Base-by-base conservation (phyloP, 2,329 filamentous ascomycete genomes). In the Talaromyces piceae region DNA sequence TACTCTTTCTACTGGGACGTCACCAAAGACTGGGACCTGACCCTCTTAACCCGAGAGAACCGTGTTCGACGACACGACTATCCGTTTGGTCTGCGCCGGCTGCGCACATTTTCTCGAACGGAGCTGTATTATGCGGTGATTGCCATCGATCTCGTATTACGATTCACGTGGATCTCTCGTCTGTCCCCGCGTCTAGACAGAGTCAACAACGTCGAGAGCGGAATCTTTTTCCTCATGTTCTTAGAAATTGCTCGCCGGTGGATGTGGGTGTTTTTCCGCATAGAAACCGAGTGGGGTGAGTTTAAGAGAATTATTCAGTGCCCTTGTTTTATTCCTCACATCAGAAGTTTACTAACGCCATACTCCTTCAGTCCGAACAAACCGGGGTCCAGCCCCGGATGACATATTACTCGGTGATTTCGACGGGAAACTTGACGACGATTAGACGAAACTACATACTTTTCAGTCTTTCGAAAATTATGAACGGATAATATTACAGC, bases 1-100 rank as follows among this genome's bases (percentile, higher is more conserved):
- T 98, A 95, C 72, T 90, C 87, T n/a, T 97, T 97, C 74, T 98
- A 93, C 76, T 98, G 93, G 93, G 93, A 98, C 63, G 83, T 97
- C 26, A 79, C 88, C 50, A 93, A 91, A 73, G 93, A 98, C 75
- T 98, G 93, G 93, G 93, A 97, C 64, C 77, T 98, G 56, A 88
- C 86, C 0, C 77, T 97, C 12, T 87, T 97, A 63, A 81, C 85
- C 2, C 67, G 76, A 1, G 66, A 73, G 55, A 80, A 85, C 56
- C 44, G 48, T 26, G 13, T 46, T 47, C 41, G 52, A 44, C 52
- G 41, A 13, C 52, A 45, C 1, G 81, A 86, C 23, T 80, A 91
- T 59, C 81, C 88, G 0, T 93, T 81, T 65, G 93, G 88, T 1
- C 75, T 98, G 41, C 83, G 93, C 25, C 78, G 83, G 47, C 78